Conservation (phyloP, 306 rosid genomes). For the Malus fusca region DNA sequence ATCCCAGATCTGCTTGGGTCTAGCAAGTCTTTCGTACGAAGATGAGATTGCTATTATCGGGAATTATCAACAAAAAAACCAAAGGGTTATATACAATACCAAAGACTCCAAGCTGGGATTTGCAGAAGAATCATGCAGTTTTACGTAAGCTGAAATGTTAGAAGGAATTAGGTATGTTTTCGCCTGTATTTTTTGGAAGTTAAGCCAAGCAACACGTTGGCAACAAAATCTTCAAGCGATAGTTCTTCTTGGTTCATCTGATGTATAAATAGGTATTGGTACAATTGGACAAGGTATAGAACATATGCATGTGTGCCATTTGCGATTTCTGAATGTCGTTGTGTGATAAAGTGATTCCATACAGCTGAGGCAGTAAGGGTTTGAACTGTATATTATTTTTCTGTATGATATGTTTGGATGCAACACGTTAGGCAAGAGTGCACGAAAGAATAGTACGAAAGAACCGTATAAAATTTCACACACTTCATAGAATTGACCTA, state of each 20-base stretch:
- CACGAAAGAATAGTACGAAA: neutral
- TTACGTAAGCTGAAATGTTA: slow-evolving; percentile 8
- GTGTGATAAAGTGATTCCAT: neutral
- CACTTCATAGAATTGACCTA: neutral
- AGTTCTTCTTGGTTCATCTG: neutral
- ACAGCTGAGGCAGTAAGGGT: neutral
- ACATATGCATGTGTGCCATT: neutral
- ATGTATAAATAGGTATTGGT: slow-evolving; percentile 10
- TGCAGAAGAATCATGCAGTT: slow-evolving; percentile 69
- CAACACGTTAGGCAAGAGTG: too few species aligned
- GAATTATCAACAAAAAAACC: slow-evolving; percentile 85
- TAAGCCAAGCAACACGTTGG: slow-evolving; percentile 20
- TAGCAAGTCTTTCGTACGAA: slow-evolving; percentile 56
- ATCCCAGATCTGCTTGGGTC: slow-evolving; percentile 76
- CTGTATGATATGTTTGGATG: neutral
- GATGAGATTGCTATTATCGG: slow-evolving; percentile 55
- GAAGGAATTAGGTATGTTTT: neutral
- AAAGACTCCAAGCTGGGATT: slow-evolving; percentile 68
- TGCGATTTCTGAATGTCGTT: neutral
- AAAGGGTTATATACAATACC: slow-evolving; percentile 70
- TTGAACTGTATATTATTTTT: neutral
- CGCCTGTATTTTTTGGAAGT: slow-evolving; percentile 13
- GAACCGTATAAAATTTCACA: neutral
- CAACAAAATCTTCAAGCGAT: slow-evolving; percentile 6
- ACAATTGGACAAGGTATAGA: slow-evolving; percentile 7